Evolutionary conservation across 1,284 basidiomycete genomes (phyloP).

Genomic region (Sanguinoderma infundibulare): DNA sequence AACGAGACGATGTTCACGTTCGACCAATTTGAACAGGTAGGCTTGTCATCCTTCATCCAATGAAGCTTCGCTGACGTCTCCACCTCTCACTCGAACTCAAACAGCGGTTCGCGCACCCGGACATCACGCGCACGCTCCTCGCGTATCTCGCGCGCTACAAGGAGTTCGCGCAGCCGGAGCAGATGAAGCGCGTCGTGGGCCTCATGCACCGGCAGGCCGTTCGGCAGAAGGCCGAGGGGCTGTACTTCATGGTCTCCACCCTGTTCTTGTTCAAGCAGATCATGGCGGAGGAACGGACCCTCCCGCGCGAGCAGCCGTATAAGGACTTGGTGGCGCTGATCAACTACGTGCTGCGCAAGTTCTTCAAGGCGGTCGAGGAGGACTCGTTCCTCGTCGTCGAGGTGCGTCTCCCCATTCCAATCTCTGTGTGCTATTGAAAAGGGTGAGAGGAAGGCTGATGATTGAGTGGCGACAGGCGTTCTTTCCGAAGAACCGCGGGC

Average conservation of each 20-base stretch:
- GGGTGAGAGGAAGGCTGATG: background rate
- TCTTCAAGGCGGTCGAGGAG: conserved; percentile 87
- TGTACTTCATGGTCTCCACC: conserved; percentile 93
- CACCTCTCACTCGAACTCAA: background rate
- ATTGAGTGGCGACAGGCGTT: conserved; percentile 59
- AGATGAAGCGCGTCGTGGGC: conserved; percentile 86
- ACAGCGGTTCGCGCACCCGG: conserved; percentile 84
- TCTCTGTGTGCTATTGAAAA: no score
- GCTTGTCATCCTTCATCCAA: conserved; percentile 31
- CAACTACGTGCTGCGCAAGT: conserved; percentile 85
- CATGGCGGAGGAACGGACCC: conserved; percentile 73
- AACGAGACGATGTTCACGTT: conserved; percentile 90
- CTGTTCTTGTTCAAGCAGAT: conserved; percentile 85
- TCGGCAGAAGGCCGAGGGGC: conserved; percentile 85
- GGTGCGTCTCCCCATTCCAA: conserved; percentile 45
- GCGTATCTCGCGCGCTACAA: conserved; percentile 82
- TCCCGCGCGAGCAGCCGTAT: conserved; percentile 79
- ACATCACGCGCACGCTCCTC: conserved; percentile 83
- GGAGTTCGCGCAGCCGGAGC: conserved; percentile 78
- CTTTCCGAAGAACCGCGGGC: conserved; percentile 86
- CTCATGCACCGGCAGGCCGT: conserved; percentile 90
- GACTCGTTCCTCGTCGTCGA: conserved; percentile 88
- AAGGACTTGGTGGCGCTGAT: conserved; percentile 85
- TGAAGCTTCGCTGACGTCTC: background rate
- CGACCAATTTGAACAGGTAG: conserved; percentile 84